phyloP scores from a whole-genome alignment of 2,329 filamentous ascomycete genomes.

The Paecilomyces variotii region DNA sequence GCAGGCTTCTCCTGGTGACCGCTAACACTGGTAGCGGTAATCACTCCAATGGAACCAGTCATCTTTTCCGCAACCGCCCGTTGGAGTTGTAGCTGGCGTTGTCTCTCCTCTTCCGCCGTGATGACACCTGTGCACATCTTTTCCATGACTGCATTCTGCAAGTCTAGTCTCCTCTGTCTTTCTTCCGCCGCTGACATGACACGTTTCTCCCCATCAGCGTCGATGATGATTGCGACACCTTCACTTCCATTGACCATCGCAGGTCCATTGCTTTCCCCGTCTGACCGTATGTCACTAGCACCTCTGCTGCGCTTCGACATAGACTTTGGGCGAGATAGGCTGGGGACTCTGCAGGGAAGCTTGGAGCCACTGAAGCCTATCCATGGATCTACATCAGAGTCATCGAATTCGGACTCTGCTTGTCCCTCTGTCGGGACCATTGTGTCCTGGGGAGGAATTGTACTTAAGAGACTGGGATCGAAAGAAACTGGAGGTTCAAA shows the following conservation, averaged over 20 bases:
- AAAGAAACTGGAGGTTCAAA: background rate
- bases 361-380: slow-evolving; percentile 2
- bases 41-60: slow-evolving; percentile 9
- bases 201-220: slow-evolving; percentile 12
- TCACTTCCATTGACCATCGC: background rate
- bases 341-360: slow-evolving; percentile 5
- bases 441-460: background rate
- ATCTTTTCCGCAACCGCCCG: slow-evolving; percentile 19
- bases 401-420: slow-evolving; percentile 6
- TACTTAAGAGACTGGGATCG: background rate
- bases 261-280: background rate
- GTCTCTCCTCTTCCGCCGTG: slow-evolving; percentile 11
- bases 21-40: background rate
- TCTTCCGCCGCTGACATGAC: slow-evolving; percentile 14
- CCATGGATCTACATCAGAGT: slow-evolving; percentile 6
- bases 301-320: background rate
- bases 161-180: slow-evolving; percentile 8
- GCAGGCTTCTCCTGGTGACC: background rate
- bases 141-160: slow-evolving; percentile 18
- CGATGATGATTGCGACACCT: slow-evolving; percentile 13
- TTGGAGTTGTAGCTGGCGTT: slow-evolving; percentile 13
- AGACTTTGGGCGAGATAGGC: slow-evolving; percentile 5
- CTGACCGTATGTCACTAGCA: background rate
- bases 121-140: slow-evolving; percentile 14
- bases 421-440: background rate